Conservation (phyloP, 139 green algal genomes). For the Micromonas pusilla region DNA sequence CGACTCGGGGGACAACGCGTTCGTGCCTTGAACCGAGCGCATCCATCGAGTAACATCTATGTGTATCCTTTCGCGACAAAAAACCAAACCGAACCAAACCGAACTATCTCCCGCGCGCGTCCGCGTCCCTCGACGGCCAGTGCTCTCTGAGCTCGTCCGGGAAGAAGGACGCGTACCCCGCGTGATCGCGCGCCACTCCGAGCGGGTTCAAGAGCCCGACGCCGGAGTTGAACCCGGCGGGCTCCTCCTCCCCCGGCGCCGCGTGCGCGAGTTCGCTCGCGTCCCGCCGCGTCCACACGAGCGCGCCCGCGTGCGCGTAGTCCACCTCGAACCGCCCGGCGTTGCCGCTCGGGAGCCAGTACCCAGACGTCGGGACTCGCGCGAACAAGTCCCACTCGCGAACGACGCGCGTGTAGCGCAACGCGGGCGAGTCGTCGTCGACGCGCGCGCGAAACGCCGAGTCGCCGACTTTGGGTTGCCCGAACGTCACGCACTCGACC, state of each 20-base stretch:
- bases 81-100: too few species aligned
- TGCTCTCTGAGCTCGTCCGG: not conserved
- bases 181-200: not conserved
- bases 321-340: not conserved
- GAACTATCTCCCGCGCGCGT: not conserved
- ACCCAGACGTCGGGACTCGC: constrained; percentile 9
- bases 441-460: not conserved
- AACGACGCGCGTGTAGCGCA: not conserved
- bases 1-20: too few species aligned
- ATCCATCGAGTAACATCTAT: too few species aligned
- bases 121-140: not conserved
- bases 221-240: constrained; percentile 2
- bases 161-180: constrained; percentile 13
- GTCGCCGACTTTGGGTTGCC: constrained; percentile 12
- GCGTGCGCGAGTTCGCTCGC: not conserved
- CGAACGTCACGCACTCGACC: constrained; percentile 8
- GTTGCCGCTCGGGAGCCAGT: not conserved
- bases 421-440: not conserved
- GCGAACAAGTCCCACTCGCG: constrained; percentile 1
- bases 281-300: not conserved
- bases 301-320: constrained; percentile 7
- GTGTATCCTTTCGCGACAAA: too few species aligned
- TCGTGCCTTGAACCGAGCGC: too few species aligned
- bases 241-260: not conserved
- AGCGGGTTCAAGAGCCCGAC: not conserved